A percentile compares a stretch with the other conserved stretches of the same genome.
Conservation (phyloP, 2,329 filamentous ascomycete genomes). For the Pestalotiopsis fici region DNA sequence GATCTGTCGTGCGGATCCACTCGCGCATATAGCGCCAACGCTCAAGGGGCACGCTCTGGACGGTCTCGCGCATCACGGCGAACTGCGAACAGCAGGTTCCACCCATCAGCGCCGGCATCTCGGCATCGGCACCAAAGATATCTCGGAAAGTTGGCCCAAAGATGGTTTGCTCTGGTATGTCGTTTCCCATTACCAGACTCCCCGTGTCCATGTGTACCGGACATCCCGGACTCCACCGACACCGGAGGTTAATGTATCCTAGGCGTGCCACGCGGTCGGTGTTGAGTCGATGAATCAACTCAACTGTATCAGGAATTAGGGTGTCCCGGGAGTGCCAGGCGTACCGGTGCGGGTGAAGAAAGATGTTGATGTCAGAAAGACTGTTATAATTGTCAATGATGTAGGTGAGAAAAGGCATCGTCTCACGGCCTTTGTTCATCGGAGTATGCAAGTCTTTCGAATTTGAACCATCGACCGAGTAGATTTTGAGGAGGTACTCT, state of each 20-base stretch:
- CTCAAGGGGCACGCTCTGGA: not conserved
- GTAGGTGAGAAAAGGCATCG: not conserved
- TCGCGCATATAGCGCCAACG: not conserved
- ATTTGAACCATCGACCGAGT: not conserved
- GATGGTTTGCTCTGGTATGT: constrained; percentile 1
- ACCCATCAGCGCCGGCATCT: not conserved
- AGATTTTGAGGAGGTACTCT: not conserved
- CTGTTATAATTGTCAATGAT: not conserved
- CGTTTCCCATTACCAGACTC: not conserved
- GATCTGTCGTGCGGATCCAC: not conserved
- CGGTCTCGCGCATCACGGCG: not conserved
- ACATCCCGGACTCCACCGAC: not conserved
- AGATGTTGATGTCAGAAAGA: constrained; percentile 4
- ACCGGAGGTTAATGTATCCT: not conserved
- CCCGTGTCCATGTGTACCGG: constrained; percentile 2
- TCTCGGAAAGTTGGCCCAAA: not conserved
- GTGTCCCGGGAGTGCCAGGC: not conserved
- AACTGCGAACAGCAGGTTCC: constrained; percentile 6
- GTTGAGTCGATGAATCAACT: not conserved
- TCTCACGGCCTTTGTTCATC: not conserved
- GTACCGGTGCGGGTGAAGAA: not conserved
- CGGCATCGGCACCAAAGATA: not conserved
- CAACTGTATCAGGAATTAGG: not conserved
- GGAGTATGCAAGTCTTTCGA: not conserved
- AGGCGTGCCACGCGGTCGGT: not conserved